These are phyloP conservation scores for Dysphania ambrosioides DNA, from an alignment of 148 eudicot species.

Conservation along the genomic window DNA sequence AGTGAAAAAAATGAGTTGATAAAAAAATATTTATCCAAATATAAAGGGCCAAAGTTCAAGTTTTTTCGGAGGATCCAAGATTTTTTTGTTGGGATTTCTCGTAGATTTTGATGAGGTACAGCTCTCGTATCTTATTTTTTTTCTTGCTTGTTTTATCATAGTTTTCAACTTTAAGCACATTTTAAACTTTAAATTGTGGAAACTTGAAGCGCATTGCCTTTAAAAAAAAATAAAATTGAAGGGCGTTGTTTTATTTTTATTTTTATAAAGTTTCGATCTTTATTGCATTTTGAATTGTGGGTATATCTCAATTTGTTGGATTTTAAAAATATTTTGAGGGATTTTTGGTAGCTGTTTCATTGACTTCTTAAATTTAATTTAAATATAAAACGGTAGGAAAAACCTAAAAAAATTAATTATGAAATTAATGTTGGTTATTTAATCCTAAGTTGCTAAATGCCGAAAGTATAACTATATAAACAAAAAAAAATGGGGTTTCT, in stretches of 20 bases:
- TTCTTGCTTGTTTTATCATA: too few species aligned
- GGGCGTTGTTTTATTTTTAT: too few species aligned
- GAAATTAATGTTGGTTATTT: too few species aligned
- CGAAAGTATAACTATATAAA: too few species aligned
- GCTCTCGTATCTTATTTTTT: too few species aligned
- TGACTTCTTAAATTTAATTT: not conserved
- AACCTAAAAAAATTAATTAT: too few species aligned
- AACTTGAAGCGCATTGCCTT: too few species aligned
- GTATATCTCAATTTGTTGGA: not conserved
- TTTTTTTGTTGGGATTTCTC: slow-evolving; percentile 2
- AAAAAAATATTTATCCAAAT: not conserved
- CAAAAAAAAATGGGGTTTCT: not conserved
- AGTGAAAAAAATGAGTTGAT: not conserved
- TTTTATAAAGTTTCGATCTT: slow-evolving; percentile 14
- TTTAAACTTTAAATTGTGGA: too few species aligned
- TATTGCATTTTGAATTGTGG: not conserved
- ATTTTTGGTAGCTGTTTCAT: slow-evolving; percentile 21
- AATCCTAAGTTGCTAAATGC: not conserved
- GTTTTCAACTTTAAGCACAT: too few species aligned
- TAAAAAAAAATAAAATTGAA: too few species aligned
- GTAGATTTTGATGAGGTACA: slow-evolving; percentile 19
- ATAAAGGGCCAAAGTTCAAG: not conserved
- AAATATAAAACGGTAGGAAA: slow-evolving; percentile 3
- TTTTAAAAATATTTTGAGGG: too few species aligned
- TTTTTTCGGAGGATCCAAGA: slow-evolving; percentile 6